Evolutionary conservation across 2,329 filamentous ascomycete species (phyloP).

Genomic region (Bipolaris oryzae): DNA sequence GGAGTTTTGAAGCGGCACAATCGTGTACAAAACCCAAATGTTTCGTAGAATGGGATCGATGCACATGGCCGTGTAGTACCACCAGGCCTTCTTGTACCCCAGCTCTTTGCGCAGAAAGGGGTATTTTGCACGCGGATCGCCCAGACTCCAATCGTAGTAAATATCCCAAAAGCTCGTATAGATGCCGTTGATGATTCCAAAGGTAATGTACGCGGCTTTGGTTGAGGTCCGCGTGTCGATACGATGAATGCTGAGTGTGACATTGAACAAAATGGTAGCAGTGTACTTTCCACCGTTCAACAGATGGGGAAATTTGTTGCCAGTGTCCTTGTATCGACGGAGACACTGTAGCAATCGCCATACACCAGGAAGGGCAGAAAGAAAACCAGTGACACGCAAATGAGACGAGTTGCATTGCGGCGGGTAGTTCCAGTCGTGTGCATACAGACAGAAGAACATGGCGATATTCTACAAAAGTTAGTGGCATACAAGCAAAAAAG

Average conservation of each 20-base stretch:
- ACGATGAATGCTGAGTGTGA: conserved; percentile 81
- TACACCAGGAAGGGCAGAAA: conserved; percentile 80
- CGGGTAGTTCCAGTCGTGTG: conserved; percentile 75
- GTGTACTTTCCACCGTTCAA: conserved; percentile 91
- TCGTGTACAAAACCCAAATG: conserved; percentile 91
- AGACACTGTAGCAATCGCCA: conserved; percentile 92
- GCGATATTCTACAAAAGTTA: conserved; percentile 70
- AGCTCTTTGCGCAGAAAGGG: conserved; percentile 71
- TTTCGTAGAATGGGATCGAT: conserved; percentile 86
- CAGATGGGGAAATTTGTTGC: conserved; percentile 87
- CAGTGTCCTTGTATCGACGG: conserved; percentile 84
- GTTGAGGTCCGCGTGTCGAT: conserved; percentile 67
- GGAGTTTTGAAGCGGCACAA: conserved; percentile 78
- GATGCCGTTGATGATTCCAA: conserved; percentile 79
- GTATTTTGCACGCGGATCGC: conserved; percentile 74
- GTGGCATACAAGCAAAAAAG: neutral
- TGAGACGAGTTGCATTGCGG: conserved; percentile 82
- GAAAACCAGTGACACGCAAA: conserved; percentile 83
- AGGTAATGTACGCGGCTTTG: conserved; percentile 75
- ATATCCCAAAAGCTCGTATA: conserved; percentile 93
- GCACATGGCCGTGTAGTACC: conserved; percentile 85
- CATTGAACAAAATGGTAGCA: conserved; percentile 80
- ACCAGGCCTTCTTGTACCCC: conserved; percentile 77
- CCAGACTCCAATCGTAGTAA: conserved; percentile 94
- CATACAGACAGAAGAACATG: conserved; percentile 93